Conservation (phyloP, 1,284 basidiomycete genomes). For the Tremellales sp. region DNA sequence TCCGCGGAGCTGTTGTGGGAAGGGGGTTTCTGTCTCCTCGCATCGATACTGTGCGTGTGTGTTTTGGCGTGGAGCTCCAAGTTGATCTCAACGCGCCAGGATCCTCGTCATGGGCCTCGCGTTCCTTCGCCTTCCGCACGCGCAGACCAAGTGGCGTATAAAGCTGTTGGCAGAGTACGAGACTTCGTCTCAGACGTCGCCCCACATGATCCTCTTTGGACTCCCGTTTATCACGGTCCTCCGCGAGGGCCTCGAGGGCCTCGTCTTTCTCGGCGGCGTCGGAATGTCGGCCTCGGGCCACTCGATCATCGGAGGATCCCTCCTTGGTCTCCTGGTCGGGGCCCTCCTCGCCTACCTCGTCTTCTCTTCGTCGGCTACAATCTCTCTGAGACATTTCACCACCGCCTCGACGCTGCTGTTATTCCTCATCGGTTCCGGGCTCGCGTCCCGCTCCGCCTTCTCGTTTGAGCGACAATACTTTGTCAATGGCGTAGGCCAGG, state of each 20-base stretch:
- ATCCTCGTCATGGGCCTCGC: conserved; percentile 52
- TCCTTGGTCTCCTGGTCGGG: conserved; percentile 71
- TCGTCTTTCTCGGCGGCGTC: conserved; percentile 82
- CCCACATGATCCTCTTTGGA: conserved; percentile 60
- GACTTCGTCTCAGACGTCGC: conserved; percentile 40
- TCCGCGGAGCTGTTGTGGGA: conserved; percentile 60
- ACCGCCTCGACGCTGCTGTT: conserved; percentile 78
- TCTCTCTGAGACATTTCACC: conserved; percentile 66
- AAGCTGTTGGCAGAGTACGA: conserved; percentile 75
- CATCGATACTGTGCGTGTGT: conserved; percentile 46
- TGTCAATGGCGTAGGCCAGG: conserved; percentile 61
- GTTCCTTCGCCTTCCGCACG: conserved; percentile 69
- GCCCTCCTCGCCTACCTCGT: conserved; percentile 48
- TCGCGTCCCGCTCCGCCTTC: conserved; percentile 70
- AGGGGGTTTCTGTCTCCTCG: conserved; percentile 74
- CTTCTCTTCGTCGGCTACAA: conserved; percentile 25
- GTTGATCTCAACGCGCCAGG: conserved; percentile 4
- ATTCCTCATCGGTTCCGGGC: conserved; percentile 79
- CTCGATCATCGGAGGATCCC: conserved; percentile 49
- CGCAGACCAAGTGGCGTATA: conserved; percentile 79
- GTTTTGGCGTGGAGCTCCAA: background rate
- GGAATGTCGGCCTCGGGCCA: conserved; percentile 26
- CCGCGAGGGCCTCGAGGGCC: conserved; percentile 84
- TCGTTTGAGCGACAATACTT: conserved; percentile 65
- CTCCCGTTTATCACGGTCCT: conserved; percentile 82